Evolutionary conservation across 106 monocot species (phyloP), one percentile per base, ranked within the genome.

Genomic region (Dioscorea alata): DNA sequence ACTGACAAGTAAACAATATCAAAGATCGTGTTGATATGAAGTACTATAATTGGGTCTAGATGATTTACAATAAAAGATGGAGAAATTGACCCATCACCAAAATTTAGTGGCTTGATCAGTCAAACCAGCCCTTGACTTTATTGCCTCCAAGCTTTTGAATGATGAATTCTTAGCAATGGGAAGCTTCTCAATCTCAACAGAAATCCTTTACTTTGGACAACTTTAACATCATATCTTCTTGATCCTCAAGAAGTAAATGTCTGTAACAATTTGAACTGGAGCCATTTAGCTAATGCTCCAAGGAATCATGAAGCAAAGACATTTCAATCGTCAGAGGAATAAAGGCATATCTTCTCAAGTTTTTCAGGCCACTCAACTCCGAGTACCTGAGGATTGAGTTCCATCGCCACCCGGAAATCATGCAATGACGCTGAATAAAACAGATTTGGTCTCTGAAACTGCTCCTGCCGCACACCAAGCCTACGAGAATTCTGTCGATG

Each of bases 291-390:
- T 56, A 9, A 16, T 19, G 19, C 54, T 56, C 4, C 54, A 15
- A 56, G 16, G 5, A 54, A 54, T 12, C 59, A 59, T 59, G 59
- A 59, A 42, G 24, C 14, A 14, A 19, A 60, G 57, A 67, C 0
- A 0, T 0, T 68, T 85, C 57, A 73, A 52, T 80, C 72, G 19
- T 73, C 66, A n/a, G 49, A 73, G 15, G 63, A 51, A 33, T 31
- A 65, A 22, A 69, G 53, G 57, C 34, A 72, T 74, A 88, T 81
- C 81, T 94, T 94, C 69, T 94, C 87, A 57, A 90, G 84, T 51
- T 83, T 78, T 64, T 75, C 20, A 35, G 91, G 70, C 85, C 85
- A 88, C 65, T 82, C 35, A 33, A 33, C 74, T 65, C 91, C 91
- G 70, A 94, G 91, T 63, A 91, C 79, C 59, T 74, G 63, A 69